Base-by-base conservation (phyloP, 2,329 filamentous ascomycete genomes). In the Curvularia verruculosa region DNA sequence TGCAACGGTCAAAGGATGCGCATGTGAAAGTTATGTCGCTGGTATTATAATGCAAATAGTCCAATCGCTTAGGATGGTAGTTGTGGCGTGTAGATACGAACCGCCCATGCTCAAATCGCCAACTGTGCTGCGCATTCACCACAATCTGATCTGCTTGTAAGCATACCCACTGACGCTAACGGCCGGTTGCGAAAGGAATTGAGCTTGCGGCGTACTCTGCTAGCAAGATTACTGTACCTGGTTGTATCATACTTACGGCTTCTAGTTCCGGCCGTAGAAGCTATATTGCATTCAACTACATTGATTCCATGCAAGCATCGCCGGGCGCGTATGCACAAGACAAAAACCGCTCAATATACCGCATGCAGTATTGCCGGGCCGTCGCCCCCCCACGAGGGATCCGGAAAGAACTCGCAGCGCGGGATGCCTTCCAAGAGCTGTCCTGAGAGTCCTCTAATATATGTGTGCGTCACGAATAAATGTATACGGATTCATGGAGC, bases 311-410 rank as follows among this genome's bases (percentile, higher is more conserved):
- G 37, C 26, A 56, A 41, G 49, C 49, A 36, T 52, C 49, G 47
- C 40, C 19, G 34, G 52, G 52, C 46, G 46, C 28, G 39, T 52
- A 37, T 28, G 45, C 45, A 36, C 45, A 48, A 37, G 31, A 37
- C 47, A 53, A 39, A 56, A 43, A 43, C 31, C 24, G 29, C 31
- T 39, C 53, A 56, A 46, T 56, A 52, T 52, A 37, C 49, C n/a
- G 36, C 31, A 48, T 26, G 45, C 31, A 48, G 46, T 36, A 15
- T 36, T 31, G 49, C 37, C 52, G 41, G 21, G 34, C 34, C 43
- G 24, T 29, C 28, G 28, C 28, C 40, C 54, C 54, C 53, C 49
- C 54, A 47, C 48, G 41, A 47, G 21, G 28, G 18, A 21, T 8
- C 26, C n/a, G 12, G 43, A 28, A 36, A 46, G 36, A n/a, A 41